Evolutionary conservation across 345 rosid genomes (phyloP), one percentile per base, ranked within the genome.

Genomic region (Litchi chinensis): DNA sequence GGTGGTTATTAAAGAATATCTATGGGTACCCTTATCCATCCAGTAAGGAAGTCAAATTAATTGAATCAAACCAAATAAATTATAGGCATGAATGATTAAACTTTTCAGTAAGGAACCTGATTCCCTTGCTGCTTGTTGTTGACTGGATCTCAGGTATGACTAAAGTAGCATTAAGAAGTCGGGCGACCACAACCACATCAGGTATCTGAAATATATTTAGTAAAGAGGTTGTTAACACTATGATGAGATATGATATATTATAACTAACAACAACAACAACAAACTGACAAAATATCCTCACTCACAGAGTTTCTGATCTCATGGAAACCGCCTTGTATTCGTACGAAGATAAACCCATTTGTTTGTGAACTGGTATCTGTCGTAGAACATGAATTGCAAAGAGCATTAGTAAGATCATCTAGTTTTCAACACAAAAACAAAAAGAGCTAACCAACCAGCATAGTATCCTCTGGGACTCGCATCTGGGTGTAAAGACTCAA

Each of bases 291-390:
- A 41, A 52, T 21, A 57, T 52, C 66, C 37, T 63, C 79, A 65
- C 95, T 85, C 83, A 96, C 99, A 91, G 99, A 89, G 78, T 92
- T 96, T 89, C 98, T 87, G 70, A 96, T 96, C 88, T 96, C 98
- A 80, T 94, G 98, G 75, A 96, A 96, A 82, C 98, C 99, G 21
- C 99, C 99, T 90, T 91, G 99, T 88, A 94, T 91, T 81, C 97
- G 89, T 56, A 91, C 98, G 83, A 96, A 96, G 78, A 96, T 84
- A 76, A 80, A 96, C 70, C 98, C 97, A 75, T 79, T 94, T 76
- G 95, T 86, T 67, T 62, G 81, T 22, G 83, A 73, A 5, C 82
- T 79, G 79, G 97, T 94, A 78, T 89, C 98, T 94, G 90, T 67
- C 59, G 71, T 22, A 74, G 52, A 46, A 46, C 52, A 32, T 32